These are phyloP conservation scores for Acidomyces sp. DNA, from an alignment of 495 filamentous ascomycete species.

Conservation along the genomic window DNA sequence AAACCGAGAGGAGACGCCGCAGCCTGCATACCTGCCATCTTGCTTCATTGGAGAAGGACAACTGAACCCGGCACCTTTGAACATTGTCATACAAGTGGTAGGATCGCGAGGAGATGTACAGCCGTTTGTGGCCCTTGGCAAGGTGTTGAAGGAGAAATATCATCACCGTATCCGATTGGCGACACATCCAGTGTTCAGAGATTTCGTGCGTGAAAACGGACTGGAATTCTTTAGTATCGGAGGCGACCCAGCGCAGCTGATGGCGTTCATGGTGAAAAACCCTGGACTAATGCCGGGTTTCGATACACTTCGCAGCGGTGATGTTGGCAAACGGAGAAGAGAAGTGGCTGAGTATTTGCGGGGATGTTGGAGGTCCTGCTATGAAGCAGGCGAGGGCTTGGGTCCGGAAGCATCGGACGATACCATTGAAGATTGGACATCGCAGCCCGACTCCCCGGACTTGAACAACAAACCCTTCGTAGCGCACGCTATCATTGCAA, in stretches of 20 bases:
- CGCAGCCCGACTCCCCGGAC: background rate
- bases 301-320: constrained; percentile 28
- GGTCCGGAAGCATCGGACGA: constrained; percentile 20
- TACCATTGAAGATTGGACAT: constrained; percentile 20
- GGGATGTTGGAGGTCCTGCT: constrained; percentile 52
- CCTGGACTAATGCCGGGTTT: constrained; percentile 34
- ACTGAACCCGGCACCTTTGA: constrained; percentile 36
- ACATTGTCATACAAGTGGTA: constrained; percentile 43
- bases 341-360: constrained; percentile 47
- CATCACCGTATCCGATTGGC: constrained; percentile 45
- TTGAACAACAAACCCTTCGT: constrained; percentile 39
- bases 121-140: constrained; percentile 41
- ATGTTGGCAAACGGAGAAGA: constrained; percentile 27
- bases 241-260: constrained; percentile 48
- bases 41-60: constrained; percentile 46
- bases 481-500: constrained; percentile 55
- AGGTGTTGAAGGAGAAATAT: constrained; percentile 34
- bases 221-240: constrained; percentile 54
- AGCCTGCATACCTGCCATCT: constrained; percentile 49
- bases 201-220: constrained; percentile 41
- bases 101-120: constrained; percentile 43
- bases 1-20: constrained; percentile 33
- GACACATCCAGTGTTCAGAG: constrained; percentile 48
- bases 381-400: constrained; percentile 35
- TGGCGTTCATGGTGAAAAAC: constrained; percentile 43